Base-by-base conservation (phyloP, 768 basidiomycete species). In the Trametes maxima region DNA sequence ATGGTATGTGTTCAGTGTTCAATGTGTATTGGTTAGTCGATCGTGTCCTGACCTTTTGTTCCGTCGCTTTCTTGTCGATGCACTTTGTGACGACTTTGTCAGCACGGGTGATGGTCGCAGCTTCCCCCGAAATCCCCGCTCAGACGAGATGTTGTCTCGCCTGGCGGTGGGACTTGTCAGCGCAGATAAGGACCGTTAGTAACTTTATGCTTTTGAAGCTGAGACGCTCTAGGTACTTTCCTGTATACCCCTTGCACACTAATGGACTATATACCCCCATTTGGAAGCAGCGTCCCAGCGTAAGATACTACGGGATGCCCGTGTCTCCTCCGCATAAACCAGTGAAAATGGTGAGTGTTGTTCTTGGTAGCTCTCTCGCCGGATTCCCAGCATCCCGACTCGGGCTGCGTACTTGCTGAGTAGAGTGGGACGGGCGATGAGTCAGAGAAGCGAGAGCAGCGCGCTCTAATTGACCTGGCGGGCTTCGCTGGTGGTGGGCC, bases 81-180 rank as follows among this genome's bases (percentile, higher is more conserved):
- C 1, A n/a, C 13, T 39, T 3, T n/a, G 1, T 28, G 36, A n/a
- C 21, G 3, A 14, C 7, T 42, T 22, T 53, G 42, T 47, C 53
- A 69, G 60, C 59, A 88, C 73, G 28, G 90, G 91, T 8, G 85
- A 91, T 69, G 92, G 92, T 4, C 79, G 76, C 69, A 76, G 73
- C 17, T 93, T 88, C 68, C 85, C 86, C 17, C 83, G 83, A 45
- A 91, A 90, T 72, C 84, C 87, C 0, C 79, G 78, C 47, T 80
- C 89, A 21, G 86, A 91, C 46, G 82, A 82, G 49, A 78, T 87
- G 76, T 76, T 94, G 33, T 79, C 79, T n/a, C 79, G 81, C 51
- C 78, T 94, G 22, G 91, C 89, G 13, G 73, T 69, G 33, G 85
- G 84, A 57, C 77, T 93, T 35, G 82, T 83, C 16, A 80, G 83